phyloP scores from a whole-genome alignment of 2,329 filamentous ascomycete species.

The Talaromyces sp. region DNA sequence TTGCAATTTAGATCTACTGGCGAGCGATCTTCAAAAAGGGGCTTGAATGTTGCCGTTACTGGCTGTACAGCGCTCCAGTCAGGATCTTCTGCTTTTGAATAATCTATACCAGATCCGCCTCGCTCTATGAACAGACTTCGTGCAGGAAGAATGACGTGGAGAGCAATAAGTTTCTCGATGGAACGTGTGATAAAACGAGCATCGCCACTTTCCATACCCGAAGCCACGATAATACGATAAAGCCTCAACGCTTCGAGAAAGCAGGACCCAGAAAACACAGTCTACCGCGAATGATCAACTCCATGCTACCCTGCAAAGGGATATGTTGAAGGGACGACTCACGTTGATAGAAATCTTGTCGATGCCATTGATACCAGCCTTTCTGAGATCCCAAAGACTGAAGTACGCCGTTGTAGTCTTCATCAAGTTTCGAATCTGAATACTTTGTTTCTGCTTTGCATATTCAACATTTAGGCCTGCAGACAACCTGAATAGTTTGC shows the following conservation, averaged over 20 bases:
- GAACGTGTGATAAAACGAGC: constrained; percentile 30
- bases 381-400: constrained; percentile 39
- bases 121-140: constrained; percentile 37
- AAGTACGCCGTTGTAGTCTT: constrained; percentile 33
- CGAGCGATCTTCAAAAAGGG: constrained; percentile 30
- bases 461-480: constrained; percentile 31
- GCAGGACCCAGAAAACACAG: constrained; percentile 31
- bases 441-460: constrained; percentile 27
- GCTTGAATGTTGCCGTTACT: constrained; percentile 35
- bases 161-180: constrained; percentile 37
- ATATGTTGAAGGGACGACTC: constrained; percentile 11
- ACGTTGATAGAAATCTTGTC: constrained; percentile 36
- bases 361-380: constrained; percentile 31
- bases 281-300: constrained; percentile 19
- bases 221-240: constrained; percentile 27
- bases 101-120: constrained; percentile 33
- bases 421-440: constrained; percentile 34
- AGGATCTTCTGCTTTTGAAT: constrained; percentile 31
- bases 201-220: constrained; percentile 32
- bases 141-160: constrained; percentile 42
- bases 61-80: constrained; percentile 35
- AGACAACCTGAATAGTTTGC: constrained; percentile 34
- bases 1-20: constrained; percentile 17
- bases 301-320: neutral
- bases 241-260: constrained; percentile 36